These are phyloP conservation scores for Escovopsis sp. DNA, from an alignment of 2,329 filamentous ascomycete genomes.

Conservation along the genomic window DNA sequence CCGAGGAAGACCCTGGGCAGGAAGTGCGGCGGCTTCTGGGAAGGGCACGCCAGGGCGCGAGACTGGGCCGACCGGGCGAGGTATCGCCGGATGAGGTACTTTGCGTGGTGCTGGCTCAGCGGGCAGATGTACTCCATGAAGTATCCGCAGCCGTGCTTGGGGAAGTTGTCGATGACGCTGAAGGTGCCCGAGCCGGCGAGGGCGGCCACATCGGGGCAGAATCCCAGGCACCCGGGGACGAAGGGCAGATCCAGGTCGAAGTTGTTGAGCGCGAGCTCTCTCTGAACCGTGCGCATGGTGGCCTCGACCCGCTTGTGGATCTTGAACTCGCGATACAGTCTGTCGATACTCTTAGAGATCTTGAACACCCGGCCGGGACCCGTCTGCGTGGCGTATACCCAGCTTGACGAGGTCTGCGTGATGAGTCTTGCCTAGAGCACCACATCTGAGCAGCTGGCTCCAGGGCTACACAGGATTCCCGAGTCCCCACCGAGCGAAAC, in stretches of 20 bases:
- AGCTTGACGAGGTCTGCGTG: slow-evolving; percentile 3
- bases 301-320: slow-evolving; percentile 3
- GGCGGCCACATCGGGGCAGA: slow-evolving; percentile 4
- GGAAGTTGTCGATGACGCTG: slow-evolving; percentile 2
- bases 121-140: slow-evolving; percentile 8
- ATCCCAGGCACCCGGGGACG: slow-evolving; percentile 2
- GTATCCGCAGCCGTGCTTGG: slow-evolving; percentile 4
- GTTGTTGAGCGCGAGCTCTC: not conserved
- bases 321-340: slow-evolving; percentile 4
- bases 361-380: slow-evolving; percentile 5
- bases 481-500: too few relatives aligned
- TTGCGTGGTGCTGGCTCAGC: slow-evolving; percentile 6
- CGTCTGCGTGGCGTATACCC: slow-evolving; percentile 5
- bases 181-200: slow-evolving; percentile 4
- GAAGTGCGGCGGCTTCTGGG: slow-evolving; percentile 1
- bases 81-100: slow-evolving; percentile 6
- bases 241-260: slow-evolving; percentile 5
- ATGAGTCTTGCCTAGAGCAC: slow-evolving; percentile 3
- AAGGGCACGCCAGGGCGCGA: slow-evolving; percentile 3
- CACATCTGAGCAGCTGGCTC: too few relatives aligned
- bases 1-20: slow-evolving; percentile 7
- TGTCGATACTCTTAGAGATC: slow-evolving; percentile 1
- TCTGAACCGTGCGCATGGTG: slow-evolving; percentile 2
- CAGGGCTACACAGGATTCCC: too few relatives aligned
- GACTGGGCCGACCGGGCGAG: slow-evolving; percentile 4